Conservation (phyloP, 331 rosid species). For the Quercus tomentella region DNA sequence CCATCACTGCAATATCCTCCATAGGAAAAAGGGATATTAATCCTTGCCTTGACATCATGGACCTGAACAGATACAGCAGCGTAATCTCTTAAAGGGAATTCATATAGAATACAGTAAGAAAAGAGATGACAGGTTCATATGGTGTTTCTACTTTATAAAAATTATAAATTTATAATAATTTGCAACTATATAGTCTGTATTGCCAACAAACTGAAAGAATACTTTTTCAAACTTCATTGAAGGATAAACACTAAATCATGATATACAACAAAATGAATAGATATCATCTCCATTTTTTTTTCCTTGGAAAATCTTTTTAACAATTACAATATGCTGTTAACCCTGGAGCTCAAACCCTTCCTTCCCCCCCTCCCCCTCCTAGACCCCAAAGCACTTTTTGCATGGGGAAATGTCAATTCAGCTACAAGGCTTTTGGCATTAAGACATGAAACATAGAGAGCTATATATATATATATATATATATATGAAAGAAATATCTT, state of each 20-base stretch:
- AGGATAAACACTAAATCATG: background rate
- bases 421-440: background rate
- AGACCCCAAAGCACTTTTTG: too few relatives aligned
- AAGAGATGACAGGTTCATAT: background rate
- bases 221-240: background rate
- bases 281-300: background rate
- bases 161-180: background rate
- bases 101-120: background rate
- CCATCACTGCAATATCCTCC: conserved; percentile 88
- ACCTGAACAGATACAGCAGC: conserved; percentile 40
- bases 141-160: background rate
- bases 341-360: too few relatives aligned
- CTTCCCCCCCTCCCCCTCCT: too few relatives aligned
- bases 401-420: too few relatives aligned
- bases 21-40: conserved; percentile 64
- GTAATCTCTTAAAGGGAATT: background rate
- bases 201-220: background rate
- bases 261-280: background rate
- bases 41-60: conserved; percentile 70
- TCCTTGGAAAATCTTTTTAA: background rate
- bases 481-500: background rate
- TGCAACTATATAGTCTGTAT: background rate
- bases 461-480: too few relatives aligned
- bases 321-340: too few relatives aligned
- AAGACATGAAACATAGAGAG: background rate